A percentile compares a stretch with the other conserved stretches of the same genome.
phyloP scores from a whole-genome alignment of 768 basidiomycete species.

The Mycena galericulata region DNA sequence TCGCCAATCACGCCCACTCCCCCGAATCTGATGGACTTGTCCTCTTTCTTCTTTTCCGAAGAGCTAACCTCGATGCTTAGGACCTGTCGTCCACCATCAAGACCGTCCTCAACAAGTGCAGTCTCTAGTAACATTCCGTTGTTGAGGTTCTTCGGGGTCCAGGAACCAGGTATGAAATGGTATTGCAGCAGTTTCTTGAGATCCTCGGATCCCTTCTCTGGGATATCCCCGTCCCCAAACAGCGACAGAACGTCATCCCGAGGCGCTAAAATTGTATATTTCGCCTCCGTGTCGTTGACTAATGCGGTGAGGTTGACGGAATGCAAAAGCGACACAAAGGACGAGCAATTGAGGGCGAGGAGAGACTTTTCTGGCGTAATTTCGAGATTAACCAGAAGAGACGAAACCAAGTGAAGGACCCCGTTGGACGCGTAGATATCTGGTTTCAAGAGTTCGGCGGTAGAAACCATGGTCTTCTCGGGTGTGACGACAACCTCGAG shows the following conservation, averaged over 20 bases:
- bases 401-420: constrained; percentile 90
- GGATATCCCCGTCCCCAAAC: constrained; percentile 66
- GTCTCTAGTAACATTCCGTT: constrained; percentile 86
- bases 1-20: constrained; percentile 85
- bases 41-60: constrained; percentile 59
- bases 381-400: constrained; percentile 81
- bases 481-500: constrained; percentile 70
- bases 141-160: constrained; percentile 75
- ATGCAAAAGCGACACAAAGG: constrained; percentile 90
- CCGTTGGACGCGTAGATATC: constrained; percentile 97
- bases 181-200: constrained; percentile 83
- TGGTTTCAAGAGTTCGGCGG: constrained; percentile 71
- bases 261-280: constrained; percentile 93
- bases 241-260: constrained; percentile 84
- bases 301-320: constrained; percentile 80
- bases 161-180: constrained; percentile 90
- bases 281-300: constrained; percentile 74
- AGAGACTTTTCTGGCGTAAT: constrained; percentile 97
- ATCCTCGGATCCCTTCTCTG: constrained; percentile 73
- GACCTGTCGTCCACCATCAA: constrained; percentile 79
- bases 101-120: constrained; percentile 76
- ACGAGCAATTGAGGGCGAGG: constrained; percentile 90
- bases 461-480: constrained; percentile 67
- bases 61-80: constrained; percentile 72
- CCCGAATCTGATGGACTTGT: constrained; percentile 79